phyloP scores from a whole-genome alignment of 148 eudicot species.

The Cornus suecica region DNA sequence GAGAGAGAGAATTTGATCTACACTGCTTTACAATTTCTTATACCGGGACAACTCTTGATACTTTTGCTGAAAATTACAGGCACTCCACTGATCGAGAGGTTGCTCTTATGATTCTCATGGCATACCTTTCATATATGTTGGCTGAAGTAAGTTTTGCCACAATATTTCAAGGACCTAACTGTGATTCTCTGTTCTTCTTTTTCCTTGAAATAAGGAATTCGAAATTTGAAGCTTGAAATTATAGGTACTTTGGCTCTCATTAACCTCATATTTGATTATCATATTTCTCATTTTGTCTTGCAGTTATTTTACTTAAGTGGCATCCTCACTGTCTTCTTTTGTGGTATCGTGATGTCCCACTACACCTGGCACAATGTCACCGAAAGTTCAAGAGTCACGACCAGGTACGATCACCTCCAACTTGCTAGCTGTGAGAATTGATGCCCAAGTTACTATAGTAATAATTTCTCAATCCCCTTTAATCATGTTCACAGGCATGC shows the following conservation, averaged over 20 bases:
- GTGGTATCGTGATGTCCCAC: conserved; percentile 91
- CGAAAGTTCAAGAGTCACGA: conserved; percentile 77
- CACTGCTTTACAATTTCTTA: conserved; percentile 1
- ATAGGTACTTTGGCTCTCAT: not conserved
- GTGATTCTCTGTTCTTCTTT: too few species aligned
- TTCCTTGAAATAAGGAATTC: not conserved
- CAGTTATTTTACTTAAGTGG: conserved; percentile 72
- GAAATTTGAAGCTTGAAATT: not conserved
- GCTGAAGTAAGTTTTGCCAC: conserved; percentile 59
- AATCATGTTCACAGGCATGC: conserved; percentile 41
- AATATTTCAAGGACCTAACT: not conserved
- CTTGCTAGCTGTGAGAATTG: not conserved
- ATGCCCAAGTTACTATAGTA: not conserved
- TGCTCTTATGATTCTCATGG: conserved; percentile 86
- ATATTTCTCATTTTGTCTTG: conserved; percentile 18
- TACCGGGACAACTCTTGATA: not conserved
- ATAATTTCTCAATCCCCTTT: conserved; percentile 7
- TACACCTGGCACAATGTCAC: conserved; percentile 93
- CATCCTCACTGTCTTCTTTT: conserved; percentile 86
- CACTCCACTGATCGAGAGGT: conserved; percentile 91
- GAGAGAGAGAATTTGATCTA: not conserved
- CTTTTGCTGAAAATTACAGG: conserved; percentile 28
- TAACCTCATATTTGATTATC: not conserved
- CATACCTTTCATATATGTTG: conserved; percentile 75
- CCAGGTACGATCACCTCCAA: conserved; percentile 46